phyloP scores from a whole-genome alignment of 495 filamentous ascomycete species.

The Aspergillus panamensis region DNA sequence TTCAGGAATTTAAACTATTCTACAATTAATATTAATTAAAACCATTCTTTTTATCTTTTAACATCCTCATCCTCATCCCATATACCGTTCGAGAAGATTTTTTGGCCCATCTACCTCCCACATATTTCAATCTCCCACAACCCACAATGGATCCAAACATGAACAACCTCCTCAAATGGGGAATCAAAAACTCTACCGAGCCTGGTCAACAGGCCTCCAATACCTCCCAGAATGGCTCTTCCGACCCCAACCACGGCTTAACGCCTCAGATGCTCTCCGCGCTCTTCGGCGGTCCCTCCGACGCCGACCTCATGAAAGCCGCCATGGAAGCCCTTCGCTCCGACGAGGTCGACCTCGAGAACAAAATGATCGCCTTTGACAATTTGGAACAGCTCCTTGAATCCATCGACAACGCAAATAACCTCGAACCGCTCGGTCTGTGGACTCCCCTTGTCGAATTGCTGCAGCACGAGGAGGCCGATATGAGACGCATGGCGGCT shows the following conservation, averaged over 20 bases:
- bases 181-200: constrained; percentile 69
- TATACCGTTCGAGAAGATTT: too few species aligned
- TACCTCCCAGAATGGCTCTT: constrained; percentile 33
- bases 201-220: constrained; percentile 30
- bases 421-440: constrained; percentile 68
- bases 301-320: constrained; percentile 84
- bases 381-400: constrained; percentile 94
- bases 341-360: constrained; percentile 61
- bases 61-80: too few species aligned
- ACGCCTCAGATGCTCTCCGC: constrained; percentile 63
- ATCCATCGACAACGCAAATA: constrained; percentile 91
- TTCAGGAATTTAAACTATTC: not conserved
- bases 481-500: constrained; percentile 75
- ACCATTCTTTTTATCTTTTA: too few species aligned
- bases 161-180: constrained; percentile 89
- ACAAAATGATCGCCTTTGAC: constrained; percentile 87
- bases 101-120: too few species aligned
- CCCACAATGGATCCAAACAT: constrained; percentile 54
- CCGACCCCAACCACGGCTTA: constrained; percentile 44
- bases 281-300: constrained; percentile 76
- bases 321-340: constrained; percentile 70
- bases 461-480: constrained; percentile 61
- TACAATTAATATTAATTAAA: too few species aligned
- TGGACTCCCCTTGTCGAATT: constrained; percentile 76
- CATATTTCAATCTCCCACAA: not conserved